These are phyloP conservation scores for Kwoniella sp. DNA, from an alignment of 768 basidiomycete genomes.

Conservation along the genomic window DNA sequence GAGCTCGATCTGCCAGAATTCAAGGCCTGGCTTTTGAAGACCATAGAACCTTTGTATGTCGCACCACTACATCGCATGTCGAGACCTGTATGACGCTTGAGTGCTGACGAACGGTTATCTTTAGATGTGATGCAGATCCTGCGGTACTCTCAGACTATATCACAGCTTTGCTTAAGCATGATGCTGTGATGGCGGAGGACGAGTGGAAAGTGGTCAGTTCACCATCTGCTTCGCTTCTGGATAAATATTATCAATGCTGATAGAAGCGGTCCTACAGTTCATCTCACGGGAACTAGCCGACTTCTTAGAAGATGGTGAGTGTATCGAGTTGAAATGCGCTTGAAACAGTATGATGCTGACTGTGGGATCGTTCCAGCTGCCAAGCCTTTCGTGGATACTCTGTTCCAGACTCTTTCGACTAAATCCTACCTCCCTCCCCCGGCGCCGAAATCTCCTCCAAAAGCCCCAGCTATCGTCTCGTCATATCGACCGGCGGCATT, in stretches of 20 bases:
- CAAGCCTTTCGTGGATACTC: constrained; percentile 73
- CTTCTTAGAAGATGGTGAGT: constrained; percentile 85
- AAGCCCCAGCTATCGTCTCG: constrained; percentile 32
- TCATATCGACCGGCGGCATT: constrained; percentile 34
- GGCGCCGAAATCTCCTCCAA: constrained; percentile 14
- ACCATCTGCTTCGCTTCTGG: not conserved
- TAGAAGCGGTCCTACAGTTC: constrained; percentile 27
- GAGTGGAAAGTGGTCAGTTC: constrained; percentile 74
- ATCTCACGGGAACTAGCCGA: constrained; percentile 77
- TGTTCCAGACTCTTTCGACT: constrained; percentile 72
- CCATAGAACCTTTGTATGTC: constrained; percentile 85
- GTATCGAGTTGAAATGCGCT: not conserved
- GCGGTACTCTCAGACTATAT: constrained; percentile 91
- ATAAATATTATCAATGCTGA: constrained; percentile 12
- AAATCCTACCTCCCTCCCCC: constrained; percentile 41
- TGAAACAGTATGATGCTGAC: constrained; percentile 5
- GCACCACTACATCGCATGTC: not conserved
- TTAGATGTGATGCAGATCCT: constrained; percentile 94
- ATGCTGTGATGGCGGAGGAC: constrained; percentile 66
- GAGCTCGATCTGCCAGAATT: constrained; percentile 62
- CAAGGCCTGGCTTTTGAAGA: constrained; percentile 84
- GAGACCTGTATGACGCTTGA: not conserved
- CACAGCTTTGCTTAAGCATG: constrained; percentile 87
- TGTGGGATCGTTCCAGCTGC: constrained; percentile 64
- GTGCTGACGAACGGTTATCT: constrained; percentile 5